Base-by-base conservation (phyloP, 2,329 filamentous ascomycete genomes). In the Dactylellina haptotyla region DNA sequence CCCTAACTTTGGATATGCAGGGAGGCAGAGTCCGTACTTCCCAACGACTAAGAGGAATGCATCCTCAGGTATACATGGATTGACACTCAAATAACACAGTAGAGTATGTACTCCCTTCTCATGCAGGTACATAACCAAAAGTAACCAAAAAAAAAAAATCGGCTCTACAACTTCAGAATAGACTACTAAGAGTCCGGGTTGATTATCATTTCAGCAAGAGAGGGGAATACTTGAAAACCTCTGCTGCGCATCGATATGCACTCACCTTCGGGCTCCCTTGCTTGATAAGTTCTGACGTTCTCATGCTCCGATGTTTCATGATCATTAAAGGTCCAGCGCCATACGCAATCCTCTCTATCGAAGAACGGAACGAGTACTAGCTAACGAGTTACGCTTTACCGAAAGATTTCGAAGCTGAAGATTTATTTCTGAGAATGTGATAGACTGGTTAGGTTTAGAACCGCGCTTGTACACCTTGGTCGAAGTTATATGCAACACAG, bases 231-330 rank as follows among this genome's bases (percentile, higher is more conserved):
- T 65, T 59, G 51, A 65, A 67, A 67, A 50, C 63, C 45, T 67
- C 54, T 59, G 32, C 30, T 39, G 53, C 45, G 26, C 43, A 54
- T 62, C 59, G 58, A 72, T 72, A 65, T 72, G 67, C 67, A 72
- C 67, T 72, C 67, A 64, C 41, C 26, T 32, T 41, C 28, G 4
- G 4, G 26, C 43, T 66, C 69, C 69, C 69, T 73, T 73, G 61
- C 69, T 73, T 73, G 51, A 39, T 53, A 51, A 46, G 61, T 65
- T 66, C 62, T 61, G 62, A 73, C 56, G 39, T 69, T 69, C 64
- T 51, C 48, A 73, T 73, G 69, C 57, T 56, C 69, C 61, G 59
- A 48, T 66, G 69, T 73, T 73, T 73, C 69, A 73, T 62, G 53
- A 26, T 64, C 59, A 72, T 65, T 65, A 64, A 72, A 54, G 67